A percentile compares a stretch with the other conserved stretches of the same genome.
These are phyloP conservation scores for Psophocarpus tetragonolobus DNA, from an alignment of 306 rosid genomes.

Conservation along the genomic window DNA sequence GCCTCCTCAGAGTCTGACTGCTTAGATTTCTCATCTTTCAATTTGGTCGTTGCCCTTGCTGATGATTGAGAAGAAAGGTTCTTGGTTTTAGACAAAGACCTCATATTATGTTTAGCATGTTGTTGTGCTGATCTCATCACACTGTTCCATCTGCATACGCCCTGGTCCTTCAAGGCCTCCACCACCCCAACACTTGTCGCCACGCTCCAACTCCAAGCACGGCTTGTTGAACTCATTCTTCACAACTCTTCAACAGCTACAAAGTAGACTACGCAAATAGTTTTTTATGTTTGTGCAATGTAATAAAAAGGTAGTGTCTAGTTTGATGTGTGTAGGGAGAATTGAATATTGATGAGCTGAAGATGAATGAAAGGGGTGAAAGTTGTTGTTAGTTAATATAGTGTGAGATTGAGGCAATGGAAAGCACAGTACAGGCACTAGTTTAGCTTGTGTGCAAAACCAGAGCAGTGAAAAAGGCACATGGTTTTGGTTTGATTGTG, in stretches of 20 bases:
- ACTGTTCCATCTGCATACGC: constrained; percentile 55
- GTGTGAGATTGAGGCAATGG: not conserved
- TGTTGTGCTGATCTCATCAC: constrained; percentile 44
- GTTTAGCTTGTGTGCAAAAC: not conserved
- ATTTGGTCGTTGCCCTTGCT: constrained; percentile 24
- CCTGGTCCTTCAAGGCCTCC: constrained; percentile 60
- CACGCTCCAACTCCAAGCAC: constrained; percentile 39
- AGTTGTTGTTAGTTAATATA: constrained; percentile 21
- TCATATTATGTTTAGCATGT: constrained; percentile 39
- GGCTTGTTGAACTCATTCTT: constrained; percentile 34
- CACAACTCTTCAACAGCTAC: not conserved
- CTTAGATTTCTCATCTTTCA: constrained; percentile 51
- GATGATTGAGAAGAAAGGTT: constrained; percentile 47
- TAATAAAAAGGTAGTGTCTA: not conserved
- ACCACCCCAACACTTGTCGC: constrained; percentile 45
- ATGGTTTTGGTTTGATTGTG: constrained; percentile 26
- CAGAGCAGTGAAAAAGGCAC: constrained; percentile 14
- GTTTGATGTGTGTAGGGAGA: not conserved
- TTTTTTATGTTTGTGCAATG: not conserved
- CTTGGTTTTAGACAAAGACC: constrained; percentile 38
- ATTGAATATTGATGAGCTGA: not conserved
- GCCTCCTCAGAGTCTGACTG: constrained; percentile 70
- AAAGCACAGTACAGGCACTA: not conserved
- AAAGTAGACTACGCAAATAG: not conserved
- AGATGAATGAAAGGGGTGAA: not conserved